Evolutionary conservation across 1,139 yeast genomes (phyloP).

Genomic region (Yamadazyma sp.): DNA sequence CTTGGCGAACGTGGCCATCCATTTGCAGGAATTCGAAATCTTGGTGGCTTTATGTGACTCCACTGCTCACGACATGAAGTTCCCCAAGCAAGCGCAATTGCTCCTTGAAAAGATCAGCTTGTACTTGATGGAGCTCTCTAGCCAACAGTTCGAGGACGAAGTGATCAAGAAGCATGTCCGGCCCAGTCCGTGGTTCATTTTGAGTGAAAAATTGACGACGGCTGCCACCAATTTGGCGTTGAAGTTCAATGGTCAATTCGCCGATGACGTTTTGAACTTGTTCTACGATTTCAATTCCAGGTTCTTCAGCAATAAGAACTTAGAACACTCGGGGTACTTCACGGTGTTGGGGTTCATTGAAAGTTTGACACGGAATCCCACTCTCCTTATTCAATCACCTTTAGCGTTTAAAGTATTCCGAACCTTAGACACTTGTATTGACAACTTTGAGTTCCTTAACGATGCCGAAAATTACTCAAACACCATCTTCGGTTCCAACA

Average conservation of each 20-base stretch:
- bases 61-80: constrained; percentile 39
- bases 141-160: constrained; percentile 39
- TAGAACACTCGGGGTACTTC: constrained; percentile 39
- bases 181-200: constrained; percentile 37
- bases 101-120: constrained; percentile 54
- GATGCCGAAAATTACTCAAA: constrained; percentile 39
- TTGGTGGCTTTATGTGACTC: constrained; percentile 65
- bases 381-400: constrained; percentile 29
- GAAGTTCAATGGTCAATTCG: constrained; percentile 26
- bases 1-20: constrained; percentile 39
- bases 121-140: constrained; percentile 61
- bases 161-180: constrained; percentile 25
- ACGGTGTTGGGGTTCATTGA: constrained; percentile 47
- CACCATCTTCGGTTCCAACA: constrained; percentile 20
- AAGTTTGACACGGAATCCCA: constrained; percentile 38
- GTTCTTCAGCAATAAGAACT: constrained; percentile 23
- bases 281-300: constrained; percentile 28
- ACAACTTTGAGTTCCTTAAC: constrained; percentile 40
- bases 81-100: constrained; percentile 47
- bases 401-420: constrained; percentile 33
- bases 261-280: constrained; percentile 29
- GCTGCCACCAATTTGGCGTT: constrained; percentile 40
- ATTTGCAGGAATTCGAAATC: constrained; percentile 66
- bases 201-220: constrained; percentile 35
- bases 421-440: constrained; percentile 39